A percentile compares a stretch with the other conserved stretches of the same genome.
These are phyloP conservation scores for Dacryopinax spathularia DNA, from an alignment of 768 basidiomycete genomes.

Conservation along the genomic window DNA sequence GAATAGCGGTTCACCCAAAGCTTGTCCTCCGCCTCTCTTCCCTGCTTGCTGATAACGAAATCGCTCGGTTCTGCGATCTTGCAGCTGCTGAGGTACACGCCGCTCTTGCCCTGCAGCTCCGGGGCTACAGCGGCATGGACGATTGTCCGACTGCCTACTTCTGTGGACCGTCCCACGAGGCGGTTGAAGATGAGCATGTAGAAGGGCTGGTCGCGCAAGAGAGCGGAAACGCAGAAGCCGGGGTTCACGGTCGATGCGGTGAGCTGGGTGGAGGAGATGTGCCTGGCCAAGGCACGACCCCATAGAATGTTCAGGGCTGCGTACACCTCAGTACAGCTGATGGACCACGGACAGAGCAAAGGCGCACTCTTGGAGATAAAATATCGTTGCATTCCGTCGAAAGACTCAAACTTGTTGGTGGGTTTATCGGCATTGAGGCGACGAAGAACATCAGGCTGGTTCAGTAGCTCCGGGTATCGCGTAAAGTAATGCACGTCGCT, in stretches of 20 bases:
- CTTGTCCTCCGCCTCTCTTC: neutral
- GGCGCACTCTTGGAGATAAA: constrained; percentile 4
- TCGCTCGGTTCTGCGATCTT: neutral
- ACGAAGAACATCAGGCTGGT: neutral
- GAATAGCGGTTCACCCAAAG: neutral
- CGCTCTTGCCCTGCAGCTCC: neutral
- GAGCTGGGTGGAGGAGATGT: neutral
- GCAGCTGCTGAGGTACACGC: neutral
- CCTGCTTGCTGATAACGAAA: neutral
- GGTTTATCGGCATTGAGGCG: neutral
- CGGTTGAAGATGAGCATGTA: neutral
- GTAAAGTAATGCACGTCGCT: constrained; percentile 31
- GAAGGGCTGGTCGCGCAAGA: neutral
- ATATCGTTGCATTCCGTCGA: constrained; percentile 1
- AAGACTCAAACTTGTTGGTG: neutral
- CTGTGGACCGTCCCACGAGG: neutral
- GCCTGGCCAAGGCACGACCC: neutral
- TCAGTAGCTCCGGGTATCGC: constrained; percentile 14
- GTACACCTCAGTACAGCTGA: neutral
- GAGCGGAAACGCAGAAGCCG: neutral
- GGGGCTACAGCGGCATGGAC: neutral
- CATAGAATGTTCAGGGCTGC: neutral
- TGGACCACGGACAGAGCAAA: neutral
- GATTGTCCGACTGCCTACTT: neutral
- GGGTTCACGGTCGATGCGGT: neutral